Percentiles rank a stretch among this genome's conserved stretches.
These are phyloP conservation scores for Gracilaria domingensis DNA, from an alignment of 23 red algal species.

Conservation along the genomic window DNA sequence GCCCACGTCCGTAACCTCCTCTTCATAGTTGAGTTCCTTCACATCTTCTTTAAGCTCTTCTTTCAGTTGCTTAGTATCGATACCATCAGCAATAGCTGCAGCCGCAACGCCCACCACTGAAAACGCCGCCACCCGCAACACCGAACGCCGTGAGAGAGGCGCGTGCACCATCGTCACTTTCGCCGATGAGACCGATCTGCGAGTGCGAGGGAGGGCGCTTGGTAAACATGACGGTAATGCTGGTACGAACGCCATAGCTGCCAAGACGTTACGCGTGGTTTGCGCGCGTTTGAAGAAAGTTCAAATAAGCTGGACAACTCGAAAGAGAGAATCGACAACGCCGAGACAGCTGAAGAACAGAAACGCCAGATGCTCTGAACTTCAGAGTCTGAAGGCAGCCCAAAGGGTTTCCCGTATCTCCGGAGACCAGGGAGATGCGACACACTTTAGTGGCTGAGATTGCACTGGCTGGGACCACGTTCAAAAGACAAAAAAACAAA, in stretches of 20 bases:
- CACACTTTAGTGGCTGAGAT: not conserved
- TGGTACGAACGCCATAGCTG: constrained; percentile 22
- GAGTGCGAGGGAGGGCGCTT: not conserved
- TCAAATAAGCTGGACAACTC: no score
- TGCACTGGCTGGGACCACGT: not conserved
- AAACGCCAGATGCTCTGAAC: no score
- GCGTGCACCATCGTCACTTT: constrained; percentile 5
- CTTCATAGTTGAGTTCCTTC: constrained; percentile 51
- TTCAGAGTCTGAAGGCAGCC: no score
- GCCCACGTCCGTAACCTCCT: constrained; percentile 57
- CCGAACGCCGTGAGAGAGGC: constrained; percentile 43
- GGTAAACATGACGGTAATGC: not conserved
- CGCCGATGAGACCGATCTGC: not conserved
- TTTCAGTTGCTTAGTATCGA: constrained; percentile 57
- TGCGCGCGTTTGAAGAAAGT: no score
- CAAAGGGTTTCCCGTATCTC: no score
- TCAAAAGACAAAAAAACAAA: no score
- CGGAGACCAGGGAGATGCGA: not conserved
- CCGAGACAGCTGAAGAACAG: no score
- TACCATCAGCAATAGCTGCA: not conserved
- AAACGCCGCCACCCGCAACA: constrained; percentile 32
- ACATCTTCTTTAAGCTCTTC: constrained; percentile 52
- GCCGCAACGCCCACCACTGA: constrained; percentile 15
- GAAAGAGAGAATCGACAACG: no score
- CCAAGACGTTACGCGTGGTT: not conserved